A percentile compares a stretch with the other conserved stretches of the same genome.
phyloP scores from a whole-genome alignment of 139 green algal species.

The Protoeuglena noctilucae region DNA sequence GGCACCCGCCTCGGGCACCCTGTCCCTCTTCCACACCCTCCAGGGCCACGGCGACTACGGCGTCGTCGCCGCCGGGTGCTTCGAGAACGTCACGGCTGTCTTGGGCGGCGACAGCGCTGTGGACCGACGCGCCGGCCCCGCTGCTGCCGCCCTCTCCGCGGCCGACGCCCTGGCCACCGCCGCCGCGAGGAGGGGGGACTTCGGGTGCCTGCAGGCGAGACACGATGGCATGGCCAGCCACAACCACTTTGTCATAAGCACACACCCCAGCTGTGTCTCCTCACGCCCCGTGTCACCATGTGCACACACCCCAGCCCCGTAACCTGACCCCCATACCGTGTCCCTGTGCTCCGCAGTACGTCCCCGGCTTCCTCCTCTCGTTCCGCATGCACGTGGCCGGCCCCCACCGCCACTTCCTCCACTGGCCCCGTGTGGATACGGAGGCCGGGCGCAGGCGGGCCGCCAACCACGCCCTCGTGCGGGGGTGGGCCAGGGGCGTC shows the following conservation, averaged over 20 bases:
- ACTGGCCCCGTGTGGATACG: conserved; percentile 36
- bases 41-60: conserved; percentile 61
- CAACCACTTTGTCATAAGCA: neutral
- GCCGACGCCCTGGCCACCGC: neutral
- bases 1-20: neutral
- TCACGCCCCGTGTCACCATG: no score
- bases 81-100: conserved; percentile 16
- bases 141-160: neutral
- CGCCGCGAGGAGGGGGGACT: neutral
- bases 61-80: conserved; percentile 32
- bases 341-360: no score
- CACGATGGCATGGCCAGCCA: conserved; percentile 9
- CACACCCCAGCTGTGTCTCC: neutral
- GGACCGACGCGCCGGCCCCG: neutral
- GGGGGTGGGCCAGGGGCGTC: conserved; percentile 27
- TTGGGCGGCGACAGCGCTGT: conserved; percentile 1
- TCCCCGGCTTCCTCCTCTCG: neutral
- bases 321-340: no score
- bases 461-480: conserved; percentile 26
- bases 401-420: conserved; percentile 14
- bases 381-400: neutral
- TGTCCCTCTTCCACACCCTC: conserved; percentile 27
- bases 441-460: conserved; percentile 9
- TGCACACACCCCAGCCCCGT: no score
- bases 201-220: neutral